Evolutionary conservation across 2,329 filamentous ascomycete genomes (phyloP).

Genomic region (Aspergillus aculeatus): DNA sequence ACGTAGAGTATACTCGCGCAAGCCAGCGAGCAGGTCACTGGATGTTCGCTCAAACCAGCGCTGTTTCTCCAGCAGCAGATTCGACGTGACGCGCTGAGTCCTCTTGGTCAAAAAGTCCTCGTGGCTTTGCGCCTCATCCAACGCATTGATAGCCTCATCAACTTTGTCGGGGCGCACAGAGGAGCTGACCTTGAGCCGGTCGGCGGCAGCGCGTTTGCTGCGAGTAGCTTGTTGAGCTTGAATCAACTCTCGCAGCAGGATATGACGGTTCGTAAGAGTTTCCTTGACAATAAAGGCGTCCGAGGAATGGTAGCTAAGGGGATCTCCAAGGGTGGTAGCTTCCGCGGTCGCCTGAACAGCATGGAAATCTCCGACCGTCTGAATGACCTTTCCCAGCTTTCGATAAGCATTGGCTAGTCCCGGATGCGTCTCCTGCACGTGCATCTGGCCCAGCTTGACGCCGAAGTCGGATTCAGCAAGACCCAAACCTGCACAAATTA

Average conservation of each 20-base stretch:
- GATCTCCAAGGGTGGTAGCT: slow-evolving; percentile 89
- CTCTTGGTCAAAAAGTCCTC: slow-evolving; percentile 82
- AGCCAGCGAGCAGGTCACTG: slow-evolving; percentile 75
- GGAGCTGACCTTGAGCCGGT: slow-evolving; percentile 81
- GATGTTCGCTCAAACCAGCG: slow-evolving; percentile 88
- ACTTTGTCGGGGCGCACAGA: slow-evolving; percentile 93
- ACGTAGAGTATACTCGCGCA: slow-evolving; percentile 89
- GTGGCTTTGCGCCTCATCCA: slow-evolving; percentile 81
- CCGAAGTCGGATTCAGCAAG: slow-evolving; percentile 91
- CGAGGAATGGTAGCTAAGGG: slow-evolving; percentile 89
- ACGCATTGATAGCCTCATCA: slow-evolving; percentile 87
- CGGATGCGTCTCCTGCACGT: slow-evolving; percentile 84
- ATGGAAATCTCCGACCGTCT: slow-evolving; percentile 91
- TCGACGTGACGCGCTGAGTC: slow-evolving; percentile 83
- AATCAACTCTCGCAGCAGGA: slow-evolving; percentile 86
- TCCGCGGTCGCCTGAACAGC: slow-evolving; percentile 95
- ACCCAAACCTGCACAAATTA: slow-evolving; percentile 66
- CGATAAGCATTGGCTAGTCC: slow-evolving; percentile 88
- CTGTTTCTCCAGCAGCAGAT: slow-evolving; percentile 82
- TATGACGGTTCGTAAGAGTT: slow-evolving; percentile 94
- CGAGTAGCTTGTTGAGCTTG: slow-evolving; percentile 85
- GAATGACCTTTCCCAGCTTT: slow-evolving; percentile 90
- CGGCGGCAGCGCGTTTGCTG: slow-evolving; percentile 79
- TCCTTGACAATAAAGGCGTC: slow-evolving; percentile 99
- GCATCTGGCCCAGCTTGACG: slow-evolving; percentile 81